Percentiles rank a stretch among this genome's conserved stretches.
These are phyloP conservation scores for Angomonas desouzai DNA, from an alignment of 208 protist genomes.

Conservation along the genomic window DNA sequence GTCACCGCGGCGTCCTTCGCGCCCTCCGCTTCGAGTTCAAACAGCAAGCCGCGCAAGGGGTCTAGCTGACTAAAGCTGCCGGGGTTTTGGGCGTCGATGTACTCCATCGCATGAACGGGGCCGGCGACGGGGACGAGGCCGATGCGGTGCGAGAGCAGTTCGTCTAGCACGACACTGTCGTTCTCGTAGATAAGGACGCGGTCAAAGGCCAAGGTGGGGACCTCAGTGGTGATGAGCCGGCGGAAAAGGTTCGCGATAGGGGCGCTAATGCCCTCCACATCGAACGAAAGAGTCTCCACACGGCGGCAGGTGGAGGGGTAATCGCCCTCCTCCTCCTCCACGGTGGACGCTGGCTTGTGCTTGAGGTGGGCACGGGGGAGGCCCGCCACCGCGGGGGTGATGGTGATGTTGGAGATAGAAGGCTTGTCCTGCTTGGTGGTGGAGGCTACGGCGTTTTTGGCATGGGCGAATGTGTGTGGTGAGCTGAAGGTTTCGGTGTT, in stretches of 20 bases:
- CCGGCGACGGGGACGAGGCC: constrained; percentile 97
- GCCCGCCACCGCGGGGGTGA: constrained; percentile 54
- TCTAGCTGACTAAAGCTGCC: constrained; percentile 61
- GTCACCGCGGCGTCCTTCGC: constrained; percentile 54
- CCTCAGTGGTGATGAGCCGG: constrained; percentile 95
- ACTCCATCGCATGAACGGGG: constrained; percentile 91
- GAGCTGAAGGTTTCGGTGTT: constrained; percentile 86
- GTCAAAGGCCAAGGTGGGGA: constrained; percentile 98
- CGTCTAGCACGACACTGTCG: constrained; percentile 97
- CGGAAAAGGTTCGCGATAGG: constrained; percentile 97
- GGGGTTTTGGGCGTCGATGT: constrained; percentile 58
- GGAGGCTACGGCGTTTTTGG: constrained; percentile 26
- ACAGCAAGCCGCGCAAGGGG: constrained; percentile 69
- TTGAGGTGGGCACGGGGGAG: constrained; percentile 31
- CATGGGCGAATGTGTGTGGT: constrained; percentile 69
- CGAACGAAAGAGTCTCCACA: constrained; percentile 78
- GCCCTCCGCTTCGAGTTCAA: constrained; percentile 75
- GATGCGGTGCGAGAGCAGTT: constrained; percentile 96
- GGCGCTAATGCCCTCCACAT: constrained; percentile 71
- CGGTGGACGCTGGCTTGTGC: constrained; percentile 11
- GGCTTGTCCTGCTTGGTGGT: constrained; percentile 62
- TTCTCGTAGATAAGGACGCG: constrained; percentile 97
- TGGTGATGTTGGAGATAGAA: constrained; percentile 65
- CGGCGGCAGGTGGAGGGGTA: constrained; percentile 60
- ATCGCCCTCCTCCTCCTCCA: constrained; percentile 29